These are phyloP conservation scores for Trichoderma lentiforme DNA, from an alignment of 2,329 filamentous ascomycete species.

Conservation along the genomic window DNA sequence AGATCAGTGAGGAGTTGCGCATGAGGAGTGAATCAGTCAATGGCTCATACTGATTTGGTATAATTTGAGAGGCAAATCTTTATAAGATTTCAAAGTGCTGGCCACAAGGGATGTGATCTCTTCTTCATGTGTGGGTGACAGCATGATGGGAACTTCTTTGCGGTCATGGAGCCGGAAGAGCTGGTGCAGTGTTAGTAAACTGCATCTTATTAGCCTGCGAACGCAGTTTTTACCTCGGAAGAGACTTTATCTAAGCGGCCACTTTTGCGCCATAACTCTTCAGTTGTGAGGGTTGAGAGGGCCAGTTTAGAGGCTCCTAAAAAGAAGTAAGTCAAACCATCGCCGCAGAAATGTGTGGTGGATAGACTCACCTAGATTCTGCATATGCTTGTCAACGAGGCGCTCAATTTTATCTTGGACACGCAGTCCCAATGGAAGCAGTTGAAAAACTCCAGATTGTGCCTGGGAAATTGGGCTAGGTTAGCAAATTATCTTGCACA, in stretches of 20 bases:
- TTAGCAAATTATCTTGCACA: neutral
- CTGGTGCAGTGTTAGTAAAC: slow-evolving; percentile 41
- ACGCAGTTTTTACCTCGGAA: slow-evolving; percentile 58
- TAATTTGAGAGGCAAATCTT: slow-evolving; percentile 76
- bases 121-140: slow-evolving; percentile 94
- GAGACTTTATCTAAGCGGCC: slow-evolving; percentile 71
- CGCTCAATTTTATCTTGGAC: slow-evolving; percentile 85
- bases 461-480: slow-evolving; percentile 46
- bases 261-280: slow-evolving; percentile 77
- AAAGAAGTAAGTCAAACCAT: neutral
- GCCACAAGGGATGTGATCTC: slow-evolving; percentile 85
- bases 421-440: slow-evolving; percentile 79
- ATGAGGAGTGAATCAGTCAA: neutral
- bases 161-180: slow-evolving; percentile 79
- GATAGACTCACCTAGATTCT: slow-evolving; percentile 55
- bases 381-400: slow-evolving; percentile 89
- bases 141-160: slow-evolving; percentile 68
- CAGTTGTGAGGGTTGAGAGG: slow-evolving; percentile 80
- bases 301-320: slow-evolving; percentile 74
- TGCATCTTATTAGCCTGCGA: too few species aligned
- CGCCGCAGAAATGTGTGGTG: neutral
- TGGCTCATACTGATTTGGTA: slow-evolving; percentile 77
- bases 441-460: slow-evolving; percentile 87
- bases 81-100: slow-evolving; percentile 73
- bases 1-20: slow-evolving; percentile 21